Conservation (phyloP, 108 stramenopile genomes). For the Cyclotella kingstonii region DNA sequence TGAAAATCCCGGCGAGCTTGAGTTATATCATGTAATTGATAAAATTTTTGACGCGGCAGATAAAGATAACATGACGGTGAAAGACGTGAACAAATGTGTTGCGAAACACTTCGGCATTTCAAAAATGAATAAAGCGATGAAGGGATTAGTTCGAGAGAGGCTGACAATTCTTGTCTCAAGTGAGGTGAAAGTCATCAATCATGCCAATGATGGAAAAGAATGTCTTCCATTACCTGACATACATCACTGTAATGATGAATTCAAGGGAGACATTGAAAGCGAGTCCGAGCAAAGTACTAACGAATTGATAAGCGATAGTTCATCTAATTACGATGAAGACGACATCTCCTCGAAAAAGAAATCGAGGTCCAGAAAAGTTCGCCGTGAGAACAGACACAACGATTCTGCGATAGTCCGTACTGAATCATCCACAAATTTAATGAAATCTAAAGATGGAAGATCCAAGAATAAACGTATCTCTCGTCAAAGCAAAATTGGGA, state of each 20-base stretch:
- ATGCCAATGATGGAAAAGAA: constrained; percentile 5
- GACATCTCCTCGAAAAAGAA: neutral
- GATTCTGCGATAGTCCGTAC: constrained; percentile 18
- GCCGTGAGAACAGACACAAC: constrained; percentile 12
- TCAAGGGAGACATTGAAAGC: constrained; percentile 6
- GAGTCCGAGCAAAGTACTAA: neutral
- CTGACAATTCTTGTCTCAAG: constrained; percentile 28
- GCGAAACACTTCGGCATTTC: constrained; percentile 18
- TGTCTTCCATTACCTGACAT: neutral
- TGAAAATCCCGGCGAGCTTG: constrained; percentile 2
- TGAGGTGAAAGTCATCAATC: neutral
- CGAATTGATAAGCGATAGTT: constrained; percentile 9
- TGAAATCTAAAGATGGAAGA: constrained; percentile 8
- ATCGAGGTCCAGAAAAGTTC: neutral
- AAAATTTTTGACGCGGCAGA: constrained; percentile 20
- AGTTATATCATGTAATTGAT: constrained; percentile 20
- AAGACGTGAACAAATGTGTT: constrained; percentile 26
- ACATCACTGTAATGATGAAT: constrained; percentile 7
- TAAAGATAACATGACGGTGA: constrained; percentile 39
- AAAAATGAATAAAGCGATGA: constrained; percentile 26
- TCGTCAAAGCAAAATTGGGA: constrained; percentile 14
- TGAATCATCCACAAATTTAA: constrained; percentile 11
- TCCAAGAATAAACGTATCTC: constrained; percentile 4
- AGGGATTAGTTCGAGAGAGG: constrained; percentile 24
- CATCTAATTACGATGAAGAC: constrained; percentile 20